A percentile compares a stretch with the other conserved stretches of the same genome.
Conservation (phyloP, 208 protist species). For the Lotmaria passim region DNA sequence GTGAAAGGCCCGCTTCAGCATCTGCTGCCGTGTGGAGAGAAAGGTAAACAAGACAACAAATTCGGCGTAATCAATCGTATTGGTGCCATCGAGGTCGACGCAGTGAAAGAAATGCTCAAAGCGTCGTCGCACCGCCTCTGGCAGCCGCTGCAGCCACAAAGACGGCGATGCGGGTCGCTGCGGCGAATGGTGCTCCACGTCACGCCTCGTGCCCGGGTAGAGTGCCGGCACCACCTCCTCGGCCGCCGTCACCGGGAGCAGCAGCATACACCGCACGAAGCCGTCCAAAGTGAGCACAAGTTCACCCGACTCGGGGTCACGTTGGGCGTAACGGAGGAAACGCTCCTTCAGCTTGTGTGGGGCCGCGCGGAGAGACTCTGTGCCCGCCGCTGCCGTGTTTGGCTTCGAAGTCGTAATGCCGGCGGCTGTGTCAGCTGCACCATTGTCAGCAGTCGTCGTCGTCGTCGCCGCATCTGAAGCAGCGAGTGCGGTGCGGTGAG, state of each 20-base stretch:
- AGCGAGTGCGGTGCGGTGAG: neutral
- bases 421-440: neutral
- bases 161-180: neutral
- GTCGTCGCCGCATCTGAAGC: neutral
- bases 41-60: conserved; percentile 79
- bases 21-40: conserved; percentile 49
- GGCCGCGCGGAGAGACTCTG: neutral
- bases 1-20: conserved; percentile 56
- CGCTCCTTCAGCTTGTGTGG: conserved; percentile 34
- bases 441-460: neutral
- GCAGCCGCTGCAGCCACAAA: conserved; percentile 19
- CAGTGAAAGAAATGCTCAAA: conserved; percentile 43
- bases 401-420: too few species aligned
- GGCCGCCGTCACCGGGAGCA: conserved; percentile 23
- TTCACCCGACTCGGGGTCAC: conserved; percentile 36
- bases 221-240: neutral
- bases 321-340: conserved; percentile 45
- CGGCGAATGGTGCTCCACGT: neutral
- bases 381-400: neutral
- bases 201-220: neutral
- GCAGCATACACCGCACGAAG: conserved; percentile 56
- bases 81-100: conserved; percentile 58
- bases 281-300: conserved; percentile 44
- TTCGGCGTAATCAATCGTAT: conserved; percentile 63
- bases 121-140: conserved; percentile 28